Percentiles rank a stretch among this genome's conserved stretches.
Conservation (phyloP, 106 monocot genomes). For the Ottelia alismoides region DNA sequence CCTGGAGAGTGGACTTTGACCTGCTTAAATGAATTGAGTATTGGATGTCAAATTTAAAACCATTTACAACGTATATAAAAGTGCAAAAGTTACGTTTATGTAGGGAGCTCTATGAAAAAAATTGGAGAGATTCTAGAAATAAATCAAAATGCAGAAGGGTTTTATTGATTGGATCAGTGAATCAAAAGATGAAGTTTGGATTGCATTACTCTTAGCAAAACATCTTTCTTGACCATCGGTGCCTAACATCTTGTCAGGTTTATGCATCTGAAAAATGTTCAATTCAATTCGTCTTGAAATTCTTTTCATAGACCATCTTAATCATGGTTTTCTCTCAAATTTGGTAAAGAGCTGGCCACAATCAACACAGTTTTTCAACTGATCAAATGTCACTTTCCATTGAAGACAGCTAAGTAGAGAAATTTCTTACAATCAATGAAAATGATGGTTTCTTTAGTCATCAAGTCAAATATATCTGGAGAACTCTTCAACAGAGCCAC, state of each 20-base stretch:
- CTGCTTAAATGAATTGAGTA: constrained; percentile 60
- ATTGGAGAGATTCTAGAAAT: constrained; percentile 40
- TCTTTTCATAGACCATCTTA: constrained; percentile 71
- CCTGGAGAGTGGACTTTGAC: constrained; percentile 35
- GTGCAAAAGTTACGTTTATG: constrained; percentile 9
- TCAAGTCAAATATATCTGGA: constrained; percentile 57
- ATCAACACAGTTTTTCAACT: constrained; percentile 85
- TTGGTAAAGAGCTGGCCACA: constrained; percentile 34
- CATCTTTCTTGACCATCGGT: constrained; percentile 80
- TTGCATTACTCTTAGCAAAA: constrained; percentile 41
- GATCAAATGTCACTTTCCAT: constrained; percentile 26
- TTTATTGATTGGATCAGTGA: constrained; percentile 59
- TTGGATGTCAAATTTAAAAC: constrained; percentile 51
- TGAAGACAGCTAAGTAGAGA: constrained; percentile 29
- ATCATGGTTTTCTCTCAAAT: constrained; percentile 69
- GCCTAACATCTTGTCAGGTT: constrained; percentile 67
- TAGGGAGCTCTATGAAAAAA: constrained; percentile 9
- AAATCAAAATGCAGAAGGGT: constrained; percentile 43
- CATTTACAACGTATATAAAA: constrained; percentile 69
- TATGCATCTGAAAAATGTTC: constrained; percentile 46
- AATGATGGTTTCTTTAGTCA: constrained; percentile 56
- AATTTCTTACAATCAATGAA: constrained; percentile 39
- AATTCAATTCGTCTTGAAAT: constrained; percentile 31
- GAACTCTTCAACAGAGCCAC: constrained; percentile 59
- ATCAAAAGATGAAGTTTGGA: constrained; percentile 78